Evolutionary conservation across 352 stramenopile genomes (phyloP), one percentile per base, ranked within the genome.

Genomic region (Pythium dissimile): DNA sequence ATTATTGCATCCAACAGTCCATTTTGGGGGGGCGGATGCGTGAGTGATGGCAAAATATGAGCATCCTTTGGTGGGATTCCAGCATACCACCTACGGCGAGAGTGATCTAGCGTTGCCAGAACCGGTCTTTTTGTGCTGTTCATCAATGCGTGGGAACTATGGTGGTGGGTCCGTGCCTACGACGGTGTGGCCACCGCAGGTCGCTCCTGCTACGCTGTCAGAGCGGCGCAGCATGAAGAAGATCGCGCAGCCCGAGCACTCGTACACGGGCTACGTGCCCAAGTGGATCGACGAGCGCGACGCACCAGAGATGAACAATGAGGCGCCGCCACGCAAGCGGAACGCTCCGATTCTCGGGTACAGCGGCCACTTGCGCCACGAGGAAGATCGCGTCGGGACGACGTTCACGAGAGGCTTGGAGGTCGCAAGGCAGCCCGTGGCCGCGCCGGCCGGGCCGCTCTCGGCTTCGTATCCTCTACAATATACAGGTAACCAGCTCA

Each of bases 151-250:
- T 35, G n/a, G 23, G 7, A 26, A 35, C 43, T 7, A 15, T 20
- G 51, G 16, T 7, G n/a, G n/a, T n/a, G n/a, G n/a, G n/a, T n/a
- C n/a, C n/a, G 28, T 55, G 12, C 63, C 46, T 7, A 38, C 61
- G 13, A 26, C 61, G 26, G 48, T 62, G 2, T 66, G 51, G 46
- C 55, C 64, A 28, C 54, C 65, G 48, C 62, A 76, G 10, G 66
- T 66, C 5, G 60, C 66, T 16, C 61, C 67, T 4, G 69, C 73
- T 10, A 78, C 71, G 32, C 58, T 86, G 44, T 58, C 67, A 12
- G 80, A 91, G 65, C 73, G 78, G 2, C 76, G 80, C 13, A 23
- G 61, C 31, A 88, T 91, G 77, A 84, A 86, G 46, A 88, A 88
- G 51, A 62, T 78, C 16, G 72, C 80, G 24, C 77, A 73, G 57